Evolutionary conservation across 2,329 filamentous ascomycete species (phyloP), one percentile per base, ranked within the genome.

Genomic region (Trichophaea hybrida): DNA sequence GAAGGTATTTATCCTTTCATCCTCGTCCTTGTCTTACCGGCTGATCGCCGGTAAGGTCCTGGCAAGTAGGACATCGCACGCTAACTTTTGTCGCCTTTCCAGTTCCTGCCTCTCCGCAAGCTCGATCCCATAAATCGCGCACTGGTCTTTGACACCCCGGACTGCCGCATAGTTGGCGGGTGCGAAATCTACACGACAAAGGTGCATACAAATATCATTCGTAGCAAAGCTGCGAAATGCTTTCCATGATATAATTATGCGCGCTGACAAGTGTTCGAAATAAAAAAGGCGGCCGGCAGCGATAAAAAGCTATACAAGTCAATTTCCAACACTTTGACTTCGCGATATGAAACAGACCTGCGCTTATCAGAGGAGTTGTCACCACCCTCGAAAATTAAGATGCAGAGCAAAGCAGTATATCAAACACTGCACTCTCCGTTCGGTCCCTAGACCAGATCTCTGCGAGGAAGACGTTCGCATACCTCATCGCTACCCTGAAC

Each of bases 141-240:
- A 64, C 82, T 98, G 71, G 97, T 95, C 72, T 97, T 97, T 77
- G 88, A 93, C 69, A 96, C 91, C 0, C 82, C 86, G 55, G 91
- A 97, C 71, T 90, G 88, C 71, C 87, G 91, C 67, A 86, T 98
- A 62, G 85, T 89, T 33, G 93, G 93, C 68, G 87, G 88, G 65
- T 97, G 91, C 77, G 93, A 98, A 73, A 79, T 97, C 15, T 98
- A 96, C 77, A 97, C 91, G 7, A 96, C 90, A 32, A 98, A 98
- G 64, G 66, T 67, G 59, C 61, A 49, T 62, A 58, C 44, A 49
- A 49, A 12, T 51, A 48, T 56, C 53, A 56, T 48, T 59, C 15
- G 5, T 35, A 15, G 17, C 50, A 24, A 17, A 49, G 15, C 12
- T 37, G 34, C 44, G 37, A 50, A 33, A 8, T 32, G 33, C 34